A percentile compares a stretch with the other conserved stretches of the same genome.
phyloP scores from a whole-genome alignment of 441 rosid genomes.

The Populus hybrid region DNA sequence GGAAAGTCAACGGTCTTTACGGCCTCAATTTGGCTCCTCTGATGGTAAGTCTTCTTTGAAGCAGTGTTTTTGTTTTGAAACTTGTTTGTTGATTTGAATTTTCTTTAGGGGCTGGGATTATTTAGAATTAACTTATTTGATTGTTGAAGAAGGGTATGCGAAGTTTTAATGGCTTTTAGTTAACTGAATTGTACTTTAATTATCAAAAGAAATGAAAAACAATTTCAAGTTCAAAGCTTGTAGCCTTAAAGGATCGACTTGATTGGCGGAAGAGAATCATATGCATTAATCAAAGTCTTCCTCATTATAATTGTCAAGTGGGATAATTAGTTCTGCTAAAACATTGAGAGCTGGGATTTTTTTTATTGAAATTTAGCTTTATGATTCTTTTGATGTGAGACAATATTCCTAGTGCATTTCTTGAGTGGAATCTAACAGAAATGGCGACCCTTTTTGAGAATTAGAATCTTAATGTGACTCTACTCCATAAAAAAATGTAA shows the following conservation, averaged over 20 bases:
- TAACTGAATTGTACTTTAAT: neutral
- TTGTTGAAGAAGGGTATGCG: neutral
- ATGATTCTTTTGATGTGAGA: neutral
- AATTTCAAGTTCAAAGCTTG: neutral
- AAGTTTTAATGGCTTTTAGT: neutral
- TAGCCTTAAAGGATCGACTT: neutral
- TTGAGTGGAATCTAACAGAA: neutral
- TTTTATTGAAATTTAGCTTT: neutral
- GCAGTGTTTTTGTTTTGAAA: neutral
- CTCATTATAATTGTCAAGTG: neutral
- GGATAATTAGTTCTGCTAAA: neutral
- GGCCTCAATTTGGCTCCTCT: slow-evolving; percentile 16
- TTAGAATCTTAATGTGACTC: neutral
- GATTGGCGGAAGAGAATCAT: neutral
- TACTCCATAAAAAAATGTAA: neutral
- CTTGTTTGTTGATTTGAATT: neutral
- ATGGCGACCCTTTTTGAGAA: neutral
- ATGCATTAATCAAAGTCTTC: neutral
- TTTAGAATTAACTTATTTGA: neutral
- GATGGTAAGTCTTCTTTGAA: slow-evolving; percentile 23
- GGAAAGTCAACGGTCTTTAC: slow-evolving; percentile 20
- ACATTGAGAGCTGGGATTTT: neutral
- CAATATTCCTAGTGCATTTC: neutral
- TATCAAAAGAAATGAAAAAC: no score
- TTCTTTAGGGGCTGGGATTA: neutral